Percentiles rank a stretch among this genome's conserved stretches.
These are phyloP conservation scores for Pseudoscleropodium purum DNA, from an alignment of 225 moss, liverwort and hornwort species.

Conservation along the genomic window DNA sequence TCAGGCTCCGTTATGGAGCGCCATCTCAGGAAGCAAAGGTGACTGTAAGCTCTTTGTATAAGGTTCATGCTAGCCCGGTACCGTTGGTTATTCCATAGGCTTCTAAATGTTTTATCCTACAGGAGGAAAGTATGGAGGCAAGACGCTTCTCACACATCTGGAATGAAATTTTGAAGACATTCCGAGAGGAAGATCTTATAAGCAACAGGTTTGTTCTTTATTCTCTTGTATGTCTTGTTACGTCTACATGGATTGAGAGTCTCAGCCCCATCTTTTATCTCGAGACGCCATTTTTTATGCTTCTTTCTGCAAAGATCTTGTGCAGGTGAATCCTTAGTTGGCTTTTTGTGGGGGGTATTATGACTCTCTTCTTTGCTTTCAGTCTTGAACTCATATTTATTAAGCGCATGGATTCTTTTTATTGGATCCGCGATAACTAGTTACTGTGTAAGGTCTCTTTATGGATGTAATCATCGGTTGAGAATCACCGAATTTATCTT, in stretches of 20 bases:
- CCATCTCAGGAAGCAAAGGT: constrained; percentile 36
- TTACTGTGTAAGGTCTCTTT: background rate
- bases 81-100: background rate
- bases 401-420: background rate
- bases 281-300: background rate
- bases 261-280: background rate
- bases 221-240: background rate
- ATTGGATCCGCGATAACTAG: background rate
- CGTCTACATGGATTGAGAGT: background rate
- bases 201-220: constrained; percentile 53
- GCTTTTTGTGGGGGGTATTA: background rate
- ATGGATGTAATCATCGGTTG: background rate
- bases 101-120: constrained; percentile 5
- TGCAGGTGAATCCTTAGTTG: background rate
- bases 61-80: background rate
- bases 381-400: background rate
- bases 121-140: constrained; percentile 62
- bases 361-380: background rate
- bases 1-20: constrained; percentile 65
- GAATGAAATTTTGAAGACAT: constrained; percentile 81
- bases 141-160: constrained; percentile 78
- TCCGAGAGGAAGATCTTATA: constrained; percentile 92
- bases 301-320: background rate
- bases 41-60: background rate
- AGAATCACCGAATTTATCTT: background rate